These are phyloP conservation scores for Aspergillus sp. DNA, from an alignment of 2,329 filamentous ascomycete species.

Conservation along the genomic window DNA sequence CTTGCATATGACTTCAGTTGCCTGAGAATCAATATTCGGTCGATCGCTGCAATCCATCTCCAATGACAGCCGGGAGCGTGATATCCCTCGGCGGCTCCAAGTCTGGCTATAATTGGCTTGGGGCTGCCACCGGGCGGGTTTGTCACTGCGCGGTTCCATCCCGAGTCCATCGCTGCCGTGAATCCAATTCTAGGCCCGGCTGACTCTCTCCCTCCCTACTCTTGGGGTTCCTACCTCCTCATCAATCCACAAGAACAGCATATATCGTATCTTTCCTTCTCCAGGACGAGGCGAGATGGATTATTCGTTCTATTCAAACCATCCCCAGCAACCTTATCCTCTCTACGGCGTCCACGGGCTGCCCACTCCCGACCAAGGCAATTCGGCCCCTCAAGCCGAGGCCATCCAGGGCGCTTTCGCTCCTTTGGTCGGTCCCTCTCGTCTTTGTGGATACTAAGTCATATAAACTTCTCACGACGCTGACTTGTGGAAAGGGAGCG, in stretches of 20 bases:
- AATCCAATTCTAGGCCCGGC: not conserved
- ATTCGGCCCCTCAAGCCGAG: slow-evolving; percentile 43
- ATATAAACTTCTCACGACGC: not conserved
- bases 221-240: not conserved
- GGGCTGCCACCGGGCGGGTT: not conserved
- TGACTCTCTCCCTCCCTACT: not conserved
- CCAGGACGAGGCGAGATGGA: slow-evolving; percentile 12
- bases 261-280: not conserved
- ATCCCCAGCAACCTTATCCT: slow-evolving; percentile 12
- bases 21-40: not conserved
- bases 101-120: not conserved
- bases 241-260: not conserved
- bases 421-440: slow-evolving; percentile 26
- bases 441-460: not conserved
- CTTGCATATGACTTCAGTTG: too few relatives aligned
- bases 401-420: slow-evolving; percentile 49
- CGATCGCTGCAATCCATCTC: not conserved
- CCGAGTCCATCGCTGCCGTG: slow-evolving; percentile 1
- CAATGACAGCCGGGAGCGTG: slow-evolving; percentile 2
- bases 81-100: not conserved
- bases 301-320: slow-evolving; percentile 15
- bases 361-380: slow-evolving; percentile 34
- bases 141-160: not conserved
- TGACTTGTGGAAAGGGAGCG: slow-evolving; percentile 14
- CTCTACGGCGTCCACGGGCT: slow-evolving; percentile 15